Conservation (phyloP, 2,329 filamentous ascomycete genomes). For the Lasiodiplodia sp. region DNA sequence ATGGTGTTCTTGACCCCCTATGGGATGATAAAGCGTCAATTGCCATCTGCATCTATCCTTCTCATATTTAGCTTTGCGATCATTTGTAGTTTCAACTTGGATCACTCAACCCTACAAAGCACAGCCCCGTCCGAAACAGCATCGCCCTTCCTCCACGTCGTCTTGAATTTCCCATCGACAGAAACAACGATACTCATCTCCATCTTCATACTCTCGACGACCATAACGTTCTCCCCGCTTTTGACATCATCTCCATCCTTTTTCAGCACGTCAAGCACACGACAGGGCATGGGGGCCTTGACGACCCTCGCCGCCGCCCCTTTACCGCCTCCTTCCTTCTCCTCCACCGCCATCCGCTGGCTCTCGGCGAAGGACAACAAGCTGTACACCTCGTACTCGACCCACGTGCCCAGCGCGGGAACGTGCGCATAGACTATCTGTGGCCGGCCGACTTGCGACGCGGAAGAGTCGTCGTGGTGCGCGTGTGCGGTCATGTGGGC, state of each 20-base stretch:
- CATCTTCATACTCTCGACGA: constrained; percentile 54
- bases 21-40: no score
- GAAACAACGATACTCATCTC: constrained; percentile 44
- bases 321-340: constrained; percentile 30
- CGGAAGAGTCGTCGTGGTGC: neutral
- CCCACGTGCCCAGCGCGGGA: constrained; percentile 39
- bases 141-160: constrained; percentile 14
- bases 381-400: constrained; percentile 38
- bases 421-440: constrained; percentile 40
- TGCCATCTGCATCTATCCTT: no score
- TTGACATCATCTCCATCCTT: constrained; percentile 41
- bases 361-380: constrained; percentile 41
- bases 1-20: no score
- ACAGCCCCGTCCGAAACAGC: constrained; percentile 45
- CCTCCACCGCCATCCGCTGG: constrained; percentile 32
- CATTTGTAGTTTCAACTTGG: no score
- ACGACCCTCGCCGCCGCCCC: constrained; percentile 38
- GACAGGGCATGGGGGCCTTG: constrained; percentile 42
- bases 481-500: neutral
- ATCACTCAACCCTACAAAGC: constrained; percentile 37
- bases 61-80: no score
- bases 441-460: neutral
- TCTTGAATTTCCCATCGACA: constrained; percentile 40
- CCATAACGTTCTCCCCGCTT: neutral
- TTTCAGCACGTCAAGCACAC: constrained; percentile 43